phyloP scores from a whole-genome alignment of 2,329 filamentous ascomycete genomes.

The Penicillium janthinellum region DNA sequence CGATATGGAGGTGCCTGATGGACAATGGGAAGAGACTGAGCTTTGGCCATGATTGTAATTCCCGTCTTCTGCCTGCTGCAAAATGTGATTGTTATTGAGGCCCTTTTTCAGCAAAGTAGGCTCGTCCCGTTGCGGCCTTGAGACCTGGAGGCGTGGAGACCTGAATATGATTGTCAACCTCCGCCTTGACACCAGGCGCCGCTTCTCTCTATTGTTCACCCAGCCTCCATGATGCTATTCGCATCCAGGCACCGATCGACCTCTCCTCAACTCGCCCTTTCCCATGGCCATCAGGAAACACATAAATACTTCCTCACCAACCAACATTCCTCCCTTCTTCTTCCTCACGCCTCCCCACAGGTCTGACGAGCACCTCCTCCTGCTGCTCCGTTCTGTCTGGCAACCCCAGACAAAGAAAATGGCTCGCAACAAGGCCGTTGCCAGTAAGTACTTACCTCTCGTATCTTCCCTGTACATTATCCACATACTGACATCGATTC shows the following conservation, averaged over 20 bases:
- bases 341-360: neutral
- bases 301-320: neutral
- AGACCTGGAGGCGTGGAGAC: neutral
- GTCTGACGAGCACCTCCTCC: neutral
- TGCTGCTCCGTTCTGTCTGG: neutral
- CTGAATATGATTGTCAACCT: neutral
- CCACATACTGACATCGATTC: neutral
- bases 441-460: neutral
- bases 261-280: neutral
- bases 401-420: neutral
- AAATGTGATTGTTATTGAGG: neutral
- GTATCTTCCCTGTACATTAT: neutral
- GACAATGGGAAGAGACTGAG: constrained; percentile 68
- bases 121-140: neutral
- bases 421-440: neutral
- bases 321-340: neutral
- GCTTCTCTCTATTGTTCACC: neutral
- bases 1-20: constrained; percentile 39
- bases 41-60: constrained; percentile 59
- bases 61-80: neutral
- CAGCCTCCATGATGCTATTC: neutral
- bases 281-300: too few relatives aligned
- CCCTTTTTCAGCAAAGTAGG: neutral
- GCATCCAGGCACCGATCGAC: neutral
- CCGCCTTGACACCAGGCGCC: neutral